Percentiles rank a stretch among this genome's conserved stretches.
These are phyloP conservation scores for Colletotrichum higginsianum DNA, from an alignment of 2,329 filamentous ascomycete species.

Conservation along the genomic window DNA sequence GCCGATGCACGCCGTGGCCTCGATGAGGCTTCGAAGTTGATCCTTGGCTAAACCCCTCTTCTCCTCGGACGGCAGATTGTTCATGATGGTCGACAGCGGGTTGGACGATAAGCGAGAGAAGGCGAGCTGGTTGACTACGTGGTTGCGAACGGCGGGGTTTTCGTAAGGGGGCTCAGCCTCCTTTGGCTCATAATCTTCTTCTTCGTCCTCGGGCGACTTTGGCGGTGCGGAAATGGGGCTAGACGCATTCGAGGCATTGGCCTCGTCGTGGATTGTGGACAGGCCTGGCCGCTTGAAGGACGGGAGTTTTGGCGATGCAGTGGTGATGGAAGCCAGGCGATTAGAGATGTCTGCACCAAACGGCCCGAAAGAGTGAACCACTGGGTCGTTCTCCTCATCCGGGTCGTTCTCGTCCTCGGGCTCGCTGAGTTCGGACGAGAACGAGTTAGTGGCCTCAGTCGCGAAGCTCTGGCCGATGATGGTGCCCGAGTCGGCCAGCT, in stretches of 20 bases:
- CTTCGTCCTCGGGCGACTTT: slow-evolving; percentile 25
- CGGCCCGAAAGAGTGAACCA: slow-evolving; percentile 92
- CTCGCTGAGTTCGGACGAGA: slow-evolving; percentile 71
- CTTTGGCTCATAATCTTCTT: slow-evolving; percentile 32
- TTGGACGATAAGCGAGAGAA: slow-evolving; percentile 94
- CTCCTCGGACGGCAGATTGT: slow-evolving; percentile 81
- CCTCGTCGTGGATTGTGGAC: slow-evolving; percentile 27
- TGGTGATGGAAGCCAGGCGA: slow-evolving; percentile 83
- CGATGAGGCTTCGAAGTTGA: slow-evolving; percentile 80
- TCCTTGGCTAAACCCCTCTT: slow-evolving; percentile 72
- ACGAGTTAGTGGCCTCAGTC: slow-evolving; percentile 66
- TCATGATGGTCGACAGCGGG: slow-evolving; percentile 89
- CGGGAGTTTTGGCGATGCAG: slow-evolving; percentile 72
- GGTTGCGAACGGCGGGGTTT: slow-evolving; percentile 75
- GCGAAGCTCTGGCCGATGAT: slow-evolving; percentile 61
- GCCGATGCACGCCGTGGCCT: slow-evolving; percentile 83
- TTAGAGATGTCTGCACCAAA: slow-evolving; percentile 89
- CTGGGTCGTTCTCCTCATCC: slow-evolving; percentile 94
- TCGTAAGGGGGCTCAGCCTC: slow-evolving; percentile 44
- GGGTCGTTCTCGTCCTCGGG: slow-evolving; percentile 68
- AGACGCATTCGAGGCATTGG: slow-evolving; percentile 30
- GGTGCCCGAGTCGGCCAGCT: slow-evolving; percentile 43
- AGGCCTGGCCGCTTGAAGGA: slow-evolving; percentile 42
- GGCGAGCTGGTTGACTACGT: slow-evolving; percentile 94
- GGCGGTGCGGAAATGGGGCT: slow-evolving; percentile 36